A percentile compares a stretch with the other conserved stretches of the same genome.
Conservation (phyloP, 176 grass and related monocot species). For the Lolium perenne region DNA sequence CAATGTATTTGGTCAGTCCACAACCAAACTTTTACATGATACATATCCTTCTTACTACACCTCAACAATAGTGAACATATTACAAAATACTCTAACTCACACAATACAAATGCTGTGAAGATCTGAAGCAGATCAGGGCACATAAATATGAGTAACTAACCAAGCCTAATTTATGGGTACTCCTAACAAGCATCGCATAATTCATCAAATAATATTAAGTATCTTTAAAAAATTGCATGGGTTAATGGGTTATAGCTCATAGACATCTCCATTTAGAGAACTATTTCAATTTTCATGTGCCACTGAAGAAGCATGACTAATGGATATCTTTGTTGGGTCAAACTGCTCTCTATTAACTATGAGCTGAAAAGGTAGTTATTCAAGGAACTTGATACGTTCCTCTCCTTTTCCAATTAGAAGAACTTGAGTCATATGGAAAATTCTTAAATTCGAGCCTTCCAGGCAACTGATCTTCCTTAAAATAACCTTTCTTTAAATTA, state of each 20-base stretch:
- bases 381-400: not conserved
- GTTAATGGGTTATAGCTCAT: not conserved
- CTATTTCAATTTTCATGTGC: not conserved
- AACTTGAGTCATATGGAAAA: not conserved
- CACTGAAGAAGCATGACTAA: not conserved
- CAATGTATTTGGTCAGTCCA: not conserved
- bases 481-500: not conserved
- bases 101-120: not conserved
- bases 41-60: not conserved
- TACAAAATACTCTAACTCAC: not conserved
- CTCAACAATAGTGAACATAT: not conserved
- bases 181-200: not conserved
- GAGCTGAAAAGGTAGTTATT: not conserved
- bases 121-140: slow-evolving; percentile 3
- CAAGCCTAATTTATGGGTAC: not conserved
- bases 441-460: not conserved
- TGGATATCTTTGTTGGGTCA: not conserved
- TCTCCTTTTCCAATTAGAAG: not conserved
- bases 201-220: not conserved
- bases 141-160: slow-evolving; percentile 7
- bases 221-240: not conserved
- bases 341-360: not conserved
- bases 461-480: not conserved
- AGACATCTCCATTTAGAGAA: not conserved
- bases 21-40: not conserved